These are phyloP conservation scores for Trypanosoma scelopori DNA, from an alignment of 208 protist genomes.

Conservation along the genomic window DNA sequence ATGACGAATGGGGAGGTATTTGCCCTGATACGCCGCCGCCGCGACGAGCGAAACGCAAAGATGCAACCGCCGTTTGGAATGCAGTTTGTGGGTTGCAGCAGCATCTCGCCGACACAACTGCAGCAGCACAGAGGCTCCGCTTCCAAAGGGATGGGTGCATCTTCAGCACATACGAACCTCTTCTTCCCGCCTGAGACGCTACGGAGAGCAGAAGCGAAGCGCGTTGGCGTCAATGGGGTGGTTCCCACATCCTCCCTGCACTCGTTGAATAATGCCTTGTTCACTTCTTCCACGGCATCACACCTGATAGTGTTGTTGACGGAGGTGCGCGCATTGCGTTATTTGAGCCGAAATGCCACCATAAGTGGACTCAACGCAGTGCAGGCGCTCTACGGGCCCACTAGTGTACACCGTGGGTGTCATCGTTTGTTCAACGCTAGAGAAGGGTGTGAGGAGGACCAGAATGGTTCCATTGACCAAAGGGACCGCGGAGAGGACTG, in stretches of 20 bases:
- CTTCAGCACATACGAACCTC: conserved; percentile 1
- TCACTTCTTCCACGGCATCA: conserved; percentile 42
- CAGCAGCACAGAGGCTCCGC: conserved; percentile 6
- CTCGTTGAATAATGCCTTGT: conserved; percentile 22
- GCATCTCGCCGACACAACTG: background rate
- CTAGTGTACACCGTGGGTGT: conserved; percentile 21
- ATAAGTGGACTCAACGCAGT: conserved; percentile 16
- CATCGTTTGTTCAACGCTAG: conserved; percentile 15
- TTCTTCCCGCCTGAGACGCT: conserved; percentile 21
- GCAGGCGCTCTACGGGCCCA: conserved; percentile 23
- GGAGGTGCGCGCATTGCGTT: conserved; percentile 69
- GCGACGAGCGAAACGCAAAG: conserved; percentile 74
- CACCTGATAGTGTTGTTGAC: conserved; percentile 73
- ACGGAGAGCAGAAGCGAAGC: background rate
- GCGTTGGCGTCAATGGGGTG: background rate
- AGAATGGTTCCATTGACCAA: conserved; percentile 1
- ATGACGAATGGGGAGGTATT: conserved; percentile 86
- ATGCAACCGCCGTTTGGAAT: conserved; percentile 64
- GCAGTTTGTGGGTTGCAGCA: conserved; percentile 35
- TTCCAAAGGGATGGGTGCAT: background rate
- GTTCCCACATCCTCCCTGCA: background rate
- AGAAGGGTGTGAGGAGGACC: background rate
- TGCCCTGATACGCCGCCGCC: conserved; percentile 67
- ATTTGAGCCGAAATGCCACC: conserved; percentile 37
- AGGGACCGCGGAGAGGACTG: conserved; percentile 1